Base-by-base conservation (phyloP, 2,329 filamentous ascomycete genomes). In the Colletotrichum ledebouriae region DNA sequence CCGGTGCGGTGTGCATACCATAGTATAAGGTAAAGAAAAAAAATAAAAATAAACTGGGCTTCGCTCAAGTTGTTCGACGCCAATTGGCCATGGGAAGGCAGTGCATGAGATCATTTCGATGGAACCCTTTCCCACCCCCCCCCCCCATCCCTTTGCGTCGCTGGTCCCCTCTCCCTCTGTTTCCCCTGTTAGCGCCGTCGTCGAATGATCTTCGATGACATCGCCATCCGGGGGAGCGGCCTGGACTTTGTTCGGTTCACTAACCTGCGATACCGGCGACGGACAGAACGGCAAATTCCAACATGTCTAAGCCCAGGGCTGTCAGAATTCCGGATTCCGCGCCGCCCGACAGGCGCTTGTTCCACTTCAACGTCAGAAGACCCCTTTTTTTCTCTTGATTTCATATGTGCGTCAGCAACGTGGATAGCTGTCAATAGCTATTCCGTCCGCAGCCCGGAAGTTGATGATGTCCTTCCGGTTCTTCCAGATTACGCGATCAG, bases 81-180 rank as follows among this genome's bases (percentile, higher is more conserved):
- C 53, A 44, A 68, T 68, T 60, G 56, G 49, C 15, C 56, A 55
- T 20, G 17, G 46, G 11, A 25, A 17, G 17, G 37, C n/a, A 39
- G 29, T 59, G 49, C 22, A 60, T 66, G 66, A 69, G 66, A 52
- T 69, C 66, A 66, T 66, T 67, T 52, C n/a, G 64, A 69, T 56
- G 65, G 65, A 59, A 49, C 46, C 46, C 25, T 37, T 39, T 6
- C 29, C 29, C 29, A 6, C 29, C 25, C 47, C 29, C 29, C 29
- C 29, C 25, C 47, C 25, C 25, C 29, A 33, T 39, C 37, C 56
- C 56, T 59, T 59, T 47, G 39, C 47, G 11, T 47, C 37, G 44
- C 55, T 13, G 34, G 56, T 17, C 17, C 33, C 59, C 25, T 44
- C 52, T 47, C 25, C 17, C 15, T 47, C 41, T 42, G 59, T 42